These are phyloP conservation scores for Musa itinerans DNA, from an alignment of 176 grass and related monocot species.

Conservation along the genomic window DNA sequence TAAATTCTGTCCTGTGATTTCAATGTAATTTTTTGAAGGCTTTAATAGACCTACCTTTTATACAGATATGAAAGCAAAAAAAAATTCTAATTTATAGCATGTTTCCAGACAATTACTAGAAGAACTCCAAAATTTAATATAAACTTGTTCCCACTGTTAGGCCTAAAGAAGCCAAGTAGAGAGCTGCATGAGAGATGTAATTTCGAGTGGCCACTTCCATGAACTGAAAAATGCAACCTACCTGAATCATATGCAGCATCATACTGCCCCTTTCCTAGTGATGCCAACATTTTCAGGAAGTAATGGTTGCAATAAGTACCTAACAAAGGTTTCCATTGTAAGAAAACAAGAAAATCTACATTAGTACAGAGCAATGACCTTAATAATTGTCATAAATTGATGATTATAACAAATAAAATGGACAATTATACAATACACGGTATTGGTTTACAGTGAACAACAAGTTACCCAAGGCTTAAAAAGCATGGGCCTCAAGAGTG, in stretches of 20 bases:
- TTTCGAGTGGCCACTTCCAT: too few species aligned
- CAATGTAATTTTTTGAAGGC: too few species aligned
- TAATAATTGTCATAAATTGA: not conserved
- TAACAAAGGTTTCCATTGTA: constrained; percentile 29
- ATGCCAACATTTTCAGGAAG: constrained; percentile 85
- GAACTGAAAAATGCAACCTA: constrained; percentile 10
- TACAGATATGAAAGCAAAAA: too few species aligned
- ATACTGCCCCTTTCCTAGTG: constrained; percentile 75
- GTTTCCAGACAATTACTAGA: too few species aligned
- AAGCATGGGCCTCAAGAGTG: not conserved
- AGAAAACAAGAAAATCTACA: constrained; percentile 19
- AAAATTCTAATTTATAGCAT: too few species aligned
- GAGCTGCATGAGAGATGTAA: too few species aligned
- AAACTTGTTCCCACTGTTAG: too few species aligned
- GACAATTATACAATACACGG: not conserved
- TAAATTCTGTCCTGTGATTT: too few species aligned
- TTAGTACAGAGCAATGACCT: not conserved
- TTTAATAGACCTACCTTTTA: too few species aligned
- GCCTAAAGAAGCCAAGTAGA: constrained; percentile 6
- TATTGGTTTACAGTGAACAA: too few species aligned
- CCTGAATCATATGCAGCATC: constrained; percentile 71
- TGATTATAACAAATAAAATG: not conserved
- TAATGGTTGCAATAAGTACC: constrained; percentile 91
- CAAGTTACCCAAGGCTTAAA: not conserved
- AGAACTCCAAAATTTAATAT: too few species aligned